A percentile compares a stretch with the other conserved stretches of the same genome.
Evolutionary conservation across 2,329 filamentous ascomycete species (phyloP).

Genomic region (Hymenoscyphus occultus): DNA sequence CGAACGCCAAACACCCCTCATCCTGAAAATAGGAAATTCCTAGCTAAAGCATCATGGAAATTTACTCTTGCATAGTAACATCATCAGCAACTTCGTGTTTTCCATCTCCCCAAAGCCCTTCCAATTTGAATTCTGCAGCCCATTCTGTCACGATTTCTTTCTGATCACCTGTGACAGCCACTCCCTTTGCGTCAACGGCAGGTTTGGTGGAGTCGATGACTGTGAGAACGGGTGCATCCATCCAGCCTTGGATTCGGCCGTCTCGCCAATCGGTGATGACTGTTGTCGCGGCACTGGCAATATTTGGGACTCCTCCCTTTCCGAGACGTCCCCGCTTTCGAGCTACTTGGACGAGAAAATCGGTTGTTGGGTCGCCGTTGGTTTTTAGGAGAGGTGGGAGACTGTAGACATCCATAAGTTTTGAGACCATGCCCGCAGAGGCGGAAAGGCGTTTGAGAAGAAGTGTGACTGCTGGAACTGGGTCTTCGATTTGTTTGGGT

Average conservation of each 20-base stretch:
- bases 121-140: slow-evolving; percentile 92
- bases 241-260: slow-evolving; percentile 90
- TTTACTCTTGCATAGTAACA: slow-evolving; percentile 34
- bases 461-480: slow-evolving; percentile 79
- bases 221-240: slow-evolving; percentile 67
- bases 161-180: slow-evolving; percentile 57
- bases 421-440: slow-evolving; percentile 70
- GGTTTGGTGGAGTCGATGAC: slow-evolving; percentile 43
- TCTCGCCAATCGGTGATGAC: slow-evolving; percentile 97
- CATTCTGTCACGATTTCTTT: slow-evolving; percentile 89
- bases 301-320: slow-evolving; percentile 84
- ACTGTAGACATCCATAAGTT: slow-evolving; percentile 80
- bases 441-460: slow-evolving; percentile 77
- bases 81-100: slow-evolving; percentile 26
- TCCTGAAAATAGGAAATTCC: not conserved
- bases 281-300: slow-evolving; percentile 82
- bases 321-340: slow-evolving; percentile 87
- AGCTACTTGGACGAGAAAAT: slow-evolving; percentile 93
- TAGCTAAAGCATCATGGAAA: not conserved
- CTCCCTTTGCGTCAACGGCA: slow-evolving; percentile 39
- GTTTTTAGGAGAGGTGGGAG: slow-evolving; percentile 72
- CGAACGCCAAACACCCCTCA: not conserved
- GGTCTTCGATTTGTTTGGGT: slow-evolving; percentile 91
- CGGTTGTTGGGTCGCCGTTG: slow-evolving; percentile 74
- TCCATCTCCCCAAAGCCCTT: slow-evolving; percentile 83